Evolutionary conservation across 495 filamentous ascomycete species (phyloP), one percentile per base, ranked within the genome.

Genomic region (Aspergillus panamensis): DNA sequence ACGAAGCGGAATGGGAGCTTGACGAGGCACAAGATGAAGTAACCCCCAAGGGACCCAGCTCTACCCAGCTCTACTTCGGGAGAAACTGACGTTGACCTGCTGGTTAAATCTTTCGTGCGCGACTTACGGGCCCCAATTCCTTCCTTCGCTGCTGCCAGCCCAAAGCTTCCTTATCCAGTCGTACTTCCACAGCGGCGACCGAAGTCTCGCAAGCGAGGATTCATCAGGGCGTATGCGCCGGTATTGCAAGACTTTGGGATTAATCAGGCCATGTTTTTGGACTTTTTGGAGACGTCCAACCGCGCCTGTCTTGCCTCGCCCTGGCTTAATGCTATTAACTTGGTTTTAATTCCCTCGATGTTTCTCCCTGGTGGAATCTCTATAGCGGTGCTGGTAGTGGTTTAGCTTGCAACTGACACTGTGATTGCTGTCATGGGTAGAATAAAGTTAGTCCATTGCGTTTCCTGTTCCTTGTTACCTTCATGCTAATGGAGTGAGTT

Each of bases 271-370:
- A 78, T 73, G 14, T 86, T 82, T 58, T 55, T 85, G 3, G 70
- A 79, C n/a, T 85, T 87, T 55, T 62, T 85, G 10, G 70, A 63
- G 31, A 76, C 69, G 7, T 72, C 78, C 37, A 71, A 82, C 44
- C 69, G 73, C 48, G 68, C 76, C 1, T 74, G 71, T 52, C 66
- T 71, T 44, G 74, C 62, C 8, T 59, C 60, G 3, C 70, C 69
- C 0, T 74, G 69, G 68, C 44, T 81, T 21, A 53, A 74, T 13
- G 72, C 71, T 6, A 67, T 82, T 45, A 78, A 79, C 51, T n/a
- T 80, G 7, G 76, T 77, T 1, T 71, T 73, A 0, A 62, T 69
- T 20, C 65, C 60, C 12, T 70, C 69, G 0, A 71, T 74, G 33
- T 58, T 73, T 19, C 53, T 79, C 6, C 82, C 81, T 4, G 53